Evolutionary conservation across 1,139 yeast genomes (phyloP), one percentile per base, ranked within the genome.

Genomic region (Geotrichum europaeum): DNA sequence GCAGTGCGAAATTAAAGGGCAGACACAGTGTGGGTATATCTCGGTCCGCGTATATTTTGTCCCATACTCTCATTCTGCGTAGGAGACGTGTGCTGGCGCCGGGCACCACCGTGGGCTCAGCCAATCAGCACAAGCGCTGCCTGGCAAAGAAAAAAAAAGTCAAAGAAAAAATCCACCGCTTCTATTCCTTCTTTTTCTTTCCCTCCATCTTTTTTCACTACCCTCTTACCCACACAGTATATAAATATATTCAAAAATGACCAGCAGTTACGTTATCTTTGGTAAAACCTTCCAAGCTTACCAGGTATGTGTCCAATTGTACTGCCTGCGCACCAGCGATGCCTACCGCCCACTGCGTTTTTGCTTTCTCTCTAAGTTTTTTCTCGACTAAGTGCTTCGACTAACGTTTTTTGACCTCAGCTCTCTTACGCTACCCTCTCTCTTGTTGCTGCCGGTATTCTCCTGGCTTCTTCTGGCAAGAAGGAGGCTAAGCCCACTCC

Each of bases 261-360:
- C 88, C 77, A 84, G 89, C 71, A 88, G 89, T 73, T 89, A 89
- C 80, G 80, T 79, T 63, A 85, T 89, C 69, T 78, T 88, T 70
- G 96, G 96, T 64, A 86, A 80, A 80, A 75, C 87, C 65, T 83
- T 88, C 70, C 89, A 82, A 71, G 82, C 96, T 65, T 91, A 89
- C 75, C 81, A 81, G 68, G 81, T 79, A 76, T 55, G 81, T 25
- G n/a, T 34, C 18, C 30, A 34, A 28, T 30, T 30, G 24, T 28
- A 6, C 12, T 30, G 24, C 24, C 51, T 51, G 43, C 15, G 40
- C 28, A 13, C 18, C 34, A 15, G 13, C n/a, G 34, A 54, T 49
- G 22, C 28, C 18, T 28, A 15, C n/a, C 7, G 40, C 25, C 25
- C 25, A 24, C 3, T 10, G 20, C 40, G 18, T 6, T 34, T 10